These are phyloP conservation scores for Yarrowia sp. DNA, from an alignment of 805 yeast species.

Conservation along the genomic window DNA sequence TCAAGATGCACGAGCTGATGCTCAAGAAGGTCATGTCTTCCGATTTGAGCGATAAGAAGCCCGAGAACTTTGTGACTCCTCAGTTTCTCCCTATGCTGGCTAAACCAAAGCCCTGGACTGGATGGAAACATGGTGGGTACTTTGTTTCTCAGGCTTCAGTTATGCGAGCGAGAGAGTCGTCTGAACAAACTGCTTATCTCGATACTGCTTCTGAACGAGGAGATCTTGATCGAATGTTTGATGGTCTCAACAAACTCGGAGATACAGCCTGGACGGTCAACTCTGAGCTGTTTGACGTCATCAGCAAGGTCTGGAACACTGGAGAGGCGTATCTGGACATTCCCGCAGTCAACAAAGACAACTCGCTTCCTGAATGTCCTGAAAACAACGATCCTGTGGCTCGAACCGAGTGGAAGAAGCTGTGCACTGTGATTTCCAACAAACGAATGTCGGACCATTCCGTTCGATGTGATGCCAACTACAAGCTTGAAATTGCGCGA, in stretches of 20 bases:
- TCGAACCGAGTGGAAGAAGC: slow-evolving; percentile 64
- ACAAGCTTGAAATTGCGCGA: slow-evolving; percentile 91
- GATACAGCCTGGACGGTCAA: slow-evolving; percentile 91
- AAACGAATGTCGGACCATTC: slow-evolving; percentile 71
- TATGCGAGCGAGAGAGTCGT: slow-evolving; percentile 76
- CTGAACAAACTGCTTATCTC: slow-evolving; percentile 86
- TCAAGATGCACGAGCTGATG: slow-evolving; percentile 70
- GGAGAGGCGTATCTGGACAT: slow-evolving; percentile 74
- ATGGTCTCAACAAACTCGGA: slow-evolving; percentile 84
- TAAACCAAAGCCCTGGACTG: slow-evolving; percentile 84
- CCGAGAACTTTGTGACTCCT: slow-evolving; percentile 64
- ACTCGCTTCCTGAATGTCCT: slow-evolving; percentile 52
- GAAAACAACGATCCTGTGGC: slow-evolving; percentile 68
- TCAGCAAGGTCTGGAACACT: slow-evolving; percentile 82
- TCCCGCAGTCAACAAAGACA: slow-evolving; percentile 45
- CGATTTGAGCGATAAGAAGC: slow-evolving; percentile 52
- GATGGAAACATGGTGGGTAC: slow-evolving; percentile 83
- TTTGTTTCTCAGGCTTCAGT: slow-evolving; percentile 59
- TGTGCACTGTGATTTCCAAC: slow-evolving; percentile 55
- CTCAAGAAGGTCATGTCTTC: slow-evolving; percentile 60
- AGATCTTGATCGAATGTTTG: slow-evolving; percentile 62
- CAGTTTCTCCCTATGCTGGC: slow-evolving; percentile 91
- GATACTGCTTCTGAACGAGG: slow-evolving; percentile 76
- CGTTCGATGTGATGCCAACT: slow-evolving; percentile 88
- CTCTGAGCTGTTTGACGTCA: slow-evolving; percentile 60